These are phyloP conservation scores for Verticillium albo-atrum DNA, from an alignment of 2,329 filamentous ascomycete species.

Conservation along the genomic window DNA sequence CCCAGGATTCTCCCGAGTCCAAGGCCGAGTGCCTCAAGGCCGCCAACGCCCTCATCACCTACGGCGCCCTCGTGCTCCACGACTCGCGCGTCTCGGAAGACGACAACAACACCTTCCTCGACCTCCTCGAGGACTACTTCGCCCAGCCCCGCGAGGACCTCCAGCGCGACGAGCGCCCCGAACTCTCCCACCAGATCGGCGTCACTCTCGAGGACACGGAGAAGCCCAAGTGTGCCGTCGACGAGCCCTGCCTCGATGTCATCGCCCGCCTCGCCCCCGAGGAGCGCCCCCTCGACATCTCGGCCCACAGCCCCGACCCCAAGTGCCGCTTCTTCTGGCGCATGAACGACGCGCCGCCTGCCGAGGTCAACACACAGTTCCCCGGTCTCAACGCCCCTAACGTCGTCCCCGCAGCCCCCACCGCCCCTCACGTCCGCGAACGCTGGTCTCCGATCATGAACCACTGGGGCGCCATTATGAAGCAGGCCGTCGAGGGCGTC, in stretches of 20 bases:
- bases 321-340: constrained; percentile 63
- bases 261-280: constrained; percentile 49
- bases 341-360: constrained; percentile 50
- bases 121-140: constrained; percentile 62
- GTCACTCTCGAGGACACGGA: constrained; percentile 61
- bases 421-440: constrained; percentile 40
- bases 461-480: constrained; percentile 56
- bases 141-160: constrained; percentile 47
- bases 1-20: constrained; percentile 36
- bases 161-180: constrained; percentile 48
- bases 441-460: constrained; percentile 52
- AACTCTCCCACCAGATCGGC: constrained; percentile 56
- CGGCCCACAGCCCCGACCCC: constrained; percentile 52
- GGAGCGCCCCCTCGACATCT: constrained; percentile 54
- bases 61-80: constrained; percentile 56
- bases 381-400: constrained; percentile 52
- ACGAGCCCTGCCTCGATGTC: constrained; percentile 55
- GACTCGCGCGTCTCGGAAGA: constrained; percentile 52
- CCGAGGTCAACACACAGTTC: constrained; percentile 42
- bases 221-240: constrained; percentile 59
- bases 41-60: constrained; percentile 52
- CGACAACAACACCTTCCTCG: constrained; percentile 54
- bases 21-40: constrained; percentile 49
- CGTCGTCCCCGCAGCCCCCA: constrained; percentile 48
- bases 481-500: constrained; percentile 51